Evolutionary conservation across 257 asterid species (phyloP).

Genomic region (Avicennia marina): DNA sequence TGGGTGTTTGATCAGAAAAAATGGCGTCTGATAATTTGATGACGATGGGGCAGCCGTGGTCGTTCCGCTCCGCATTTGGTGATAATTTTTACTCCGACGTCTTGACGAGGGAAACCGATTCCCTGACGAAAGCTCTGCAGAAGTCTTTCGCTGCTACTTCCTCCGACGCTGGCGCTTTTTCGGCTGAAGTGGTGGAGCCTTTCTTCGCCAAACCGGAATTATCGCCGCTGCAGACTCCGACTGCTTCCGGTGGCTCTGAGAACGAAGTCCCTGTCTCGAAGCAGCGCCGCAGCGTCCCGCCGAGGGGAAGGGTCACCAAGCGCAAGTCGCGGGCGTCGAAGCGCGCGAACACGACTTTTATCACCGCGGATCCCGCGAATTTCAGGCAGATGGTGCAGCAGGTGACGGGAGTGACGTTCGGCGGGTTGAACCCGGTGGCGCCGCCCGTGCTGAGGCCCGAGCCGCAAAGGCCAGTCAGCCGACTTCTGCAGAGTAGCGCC

Average conservation of each 20-base stretch:
- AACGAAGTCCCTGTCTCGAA: conserved; percentile 40
- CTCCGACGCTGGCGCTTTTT: conserved; percentile 27
- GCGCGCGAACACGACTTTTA: conserved; percentile 41
- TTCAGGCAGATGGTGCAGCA: conserved; percentile 58
- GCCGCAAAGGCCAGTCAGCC: conserved; percentile 38
- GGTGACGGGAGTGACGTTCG: conserved; percentile 41
- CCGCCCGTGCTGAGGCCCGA: conserved; percentile 53
- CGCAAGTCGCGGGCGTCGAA: conserved; percentile 76
- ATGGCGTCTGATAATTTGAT: conserved; percentile 62
- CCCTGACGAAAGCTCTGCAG: conserved; percentile 55
- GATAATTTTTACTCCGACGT: conserved; percentile 62
- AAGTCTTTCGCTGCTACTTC: conserved; percentile 32
- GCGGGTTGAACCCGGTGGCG: conserved; percentile 30
- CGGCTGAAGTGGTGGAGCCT: conserved; percentile 33
- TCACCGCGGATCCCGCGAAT: conserved; percentile 43
- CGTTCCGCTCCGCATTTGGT: conserved; percentile 40
- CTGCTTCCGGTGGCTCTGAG: conserved; percentile 56
- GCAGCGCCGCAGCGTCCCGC: conserved; percentile 24
- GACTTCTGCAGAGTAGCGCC: conserved; percentile 28
- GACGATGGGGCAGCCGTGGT: conserved; percentile 58
- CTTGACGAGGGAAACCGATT: conserved; percentile 49
- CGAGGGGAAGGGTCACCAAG: conserved; percentile 52
- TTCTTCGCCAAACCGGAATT: conserved; percentile 26
- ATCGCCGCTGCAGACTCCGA: conserved; percentile 38
- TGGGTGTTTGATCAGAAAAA: conserved; percentile 9